Conservation (phyloP, 768 basidiomycete genomes). For the Arthromyces matolae region DNA sequence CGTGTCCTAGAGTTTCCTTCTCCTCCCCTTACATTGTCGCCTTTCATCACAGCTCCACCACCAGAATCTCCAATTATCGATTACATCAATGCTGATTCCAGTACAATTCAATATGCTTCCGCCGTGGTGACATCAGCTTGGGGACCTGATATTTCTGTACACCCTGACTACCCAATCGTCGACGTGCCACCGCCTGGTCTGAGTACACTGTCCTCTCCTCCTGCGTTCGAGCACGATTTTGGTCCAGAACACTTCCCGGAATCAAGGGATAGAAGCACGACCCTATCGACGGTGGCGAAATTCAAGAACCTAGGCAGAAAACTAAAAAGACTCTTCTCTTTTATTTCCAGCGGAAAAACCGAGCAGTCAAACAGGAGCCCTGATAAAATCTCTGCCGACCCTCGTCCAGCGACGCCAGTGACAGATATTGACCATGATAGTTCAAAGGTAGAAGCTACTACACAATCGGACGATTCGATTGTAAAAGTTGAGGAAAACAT, state of each 20-base stretch:
- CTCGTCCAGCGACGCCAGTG: neutral
- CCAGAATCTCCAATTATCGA: conserved; percentile 8
- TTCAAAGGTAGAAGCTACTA: too few species aligned
- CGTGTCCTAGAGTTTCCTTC: conserved; percentile 11
- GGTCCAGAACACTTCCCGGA: neutral
- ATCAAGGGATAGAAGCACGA: neutral
- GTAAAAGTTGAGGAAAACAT: neutral
- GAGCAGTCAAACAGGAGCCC: neutral
- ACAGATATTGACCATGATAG: neutral
- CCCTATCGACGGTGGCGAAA: conserved; percentile 15
- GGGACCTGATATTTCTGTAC: conserved; percentile 17
- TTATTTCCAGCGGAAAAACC: conserved; percentile 1
- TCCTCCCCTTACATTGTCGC: conserved; percentile 17
- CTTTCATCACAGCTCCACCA: conserved; percentile 15
- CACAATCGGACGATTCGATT: conserved; percentile 2
- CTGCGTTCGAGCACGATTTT: neutral
- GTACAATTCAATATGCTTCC: conserved; percentile 30
- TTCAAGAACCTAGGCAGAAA: conserved; percentile 26
- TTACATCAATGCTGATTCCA: conserved; percentile 12
- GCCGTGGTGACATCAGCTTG: conserved; percentile 33
- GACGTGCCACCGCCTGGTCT: conserved; percentile 1
- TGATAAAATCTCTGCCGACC: neutral
- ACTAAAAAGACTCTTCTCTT: conserved; percentile 24
- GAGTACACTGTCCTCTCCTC: neutral
- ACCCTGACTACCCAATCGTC: conserved; percentile 5